A percentile compares a stretch with the other conserved stretches of the same genome.
Conservation (phyloP, 331 rosid genomes). For the Rosa hybrid region DNA sequence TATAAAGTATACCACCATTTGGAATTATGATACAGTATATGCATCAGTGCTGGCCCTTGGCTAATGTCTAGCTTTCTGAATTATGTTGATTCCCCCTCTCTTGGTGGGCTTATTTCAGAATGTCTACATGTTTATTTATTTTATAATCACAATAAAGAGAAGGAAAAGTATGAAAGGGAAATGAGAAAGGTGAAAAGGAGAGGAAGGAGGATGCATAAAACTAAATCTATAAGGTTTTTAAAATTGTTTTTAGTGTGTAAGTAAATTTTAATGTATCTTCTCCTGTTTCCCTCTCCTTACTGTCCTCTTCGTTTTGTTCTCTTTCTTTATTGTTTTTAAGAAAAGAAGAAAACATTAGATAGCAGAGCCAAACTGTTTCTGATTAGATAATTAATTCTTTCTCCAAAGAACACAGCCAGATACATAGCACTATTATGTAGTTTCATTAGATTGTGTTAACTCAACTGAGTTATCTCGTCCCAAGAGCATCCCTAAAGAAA, state of each 20-base stretch:
- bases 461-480: background rate
- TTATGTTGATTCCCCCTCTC: background rate
- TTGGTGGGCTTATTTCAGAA: background rate
- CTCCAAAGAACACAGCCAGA: background rate
- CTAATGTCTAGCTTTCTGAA: no score
- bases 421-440: background rate
- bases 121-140: background rate
- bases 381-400: background rate
- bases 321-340: background rate
- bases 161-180: background rate
- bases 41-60: no score
- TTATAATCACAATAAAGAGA: background rate
- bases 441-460: background rate
- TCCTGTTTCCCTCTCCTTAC: background rate
- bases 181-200: background rate
- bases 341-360: background rate
- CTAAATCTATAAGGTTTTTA: background rate
- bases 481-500: background rate
- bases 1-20: no score
- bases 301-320: background rate
- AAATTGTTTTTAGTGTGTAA: background rate
- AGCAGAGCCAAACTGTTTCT: background rate
- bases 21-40: no score
- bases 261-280: background rate
- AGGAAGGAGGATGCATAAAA: background rate